A percentile compares a stretch with the other conserved stretches of the same genome.
phyloP scores from a whole-genome alignment of 2,329 filamentous ascomycete genomes.

The Alternaria metachromatica region DNA sequence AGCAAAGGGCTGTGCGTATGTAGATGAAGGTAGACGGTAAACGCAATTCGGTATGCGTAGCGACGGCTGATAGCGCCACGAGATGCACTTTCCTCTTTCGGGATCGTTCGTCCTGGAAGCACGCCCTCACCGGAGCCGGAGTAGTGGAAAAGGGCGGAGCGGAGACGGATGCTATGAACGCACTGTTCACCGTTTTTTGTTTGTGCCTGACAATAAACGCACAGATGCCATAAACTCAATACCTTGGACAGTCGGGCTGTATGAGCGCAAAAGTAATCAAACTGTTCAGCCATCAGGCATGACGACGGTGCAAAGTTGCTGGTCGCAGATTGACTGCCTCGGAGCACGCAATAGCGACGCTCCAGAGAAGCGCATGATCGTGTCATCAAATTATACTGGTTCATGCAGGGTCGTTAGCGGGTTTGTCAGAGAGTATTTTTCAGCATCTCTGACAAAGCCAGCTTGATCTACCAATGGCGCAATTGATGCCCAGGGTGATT shows the following conservation, averaged over 20 bases:
- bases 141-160: slow-evolving; percentile 16
- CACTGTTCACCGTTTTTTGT: slow-evolving; percentile 9
- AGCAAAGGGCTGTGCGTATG: slow-evolving; percentile 30
- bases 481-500: slow-evolving; percentile 5
- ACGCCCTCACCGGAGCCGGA: slow-evolving; percentile 9
- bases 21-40: slow-evolving; percentile 9
- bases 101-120: slow-evolving; percentile 18
- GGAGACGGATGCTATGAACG: slow-evolving; percentile 14
- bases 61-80: slow-evolving; percentile 23
- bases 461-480: slow-evolving; percentile 23
- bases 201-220: slow-evolving; percentile 7
- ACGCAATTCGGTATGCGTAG: slow-evolving; percentile 19
- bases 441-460: slow-evolving; percentile 35
- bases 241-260: background rate
- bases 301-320: background rate
- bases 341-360: background rate
- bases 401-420: slow-evolving; percentile 11
- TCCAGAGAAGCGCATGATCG: slow-evolving; percentile 15
- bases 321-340: background rate
- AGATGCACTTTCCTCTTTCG: slow-evolving; percentile 11
- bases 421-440: slow-evolving; percentile 40
- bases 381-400: slow-evolving; percentile 20
- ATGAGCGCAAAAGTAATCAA: background rate
- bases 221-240: background rate
- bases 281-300: background rate